phyloP scores from a whole-genome alignment of 768 basidiomycete genomes.

The Phaffia australis region DNA sequence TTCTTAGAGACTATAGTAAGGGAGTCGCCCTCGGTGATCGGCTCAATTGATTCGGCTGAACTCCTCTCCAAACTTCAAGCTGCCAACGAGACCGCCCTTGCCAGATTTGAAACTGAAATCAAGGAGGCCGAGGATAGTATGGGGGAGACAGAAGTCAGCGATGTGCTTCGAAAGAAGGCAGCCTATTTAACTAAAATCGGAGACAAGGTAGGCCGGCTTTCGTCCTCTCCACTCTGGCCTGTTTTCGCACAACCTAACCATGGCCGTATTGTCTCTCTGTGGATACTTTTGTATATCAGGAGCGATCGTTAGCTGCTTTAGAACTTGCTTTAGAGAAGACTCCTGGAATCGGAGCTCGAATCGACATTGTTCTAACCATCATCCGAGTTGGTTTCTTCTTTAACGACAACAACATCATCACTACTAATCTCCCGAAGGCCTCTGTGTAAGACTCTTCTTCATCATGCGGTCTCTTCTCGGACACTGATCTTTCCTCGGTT shows the following conservation, averaged over 20 bases:
- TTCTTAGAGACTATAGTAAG: constrained; percentile 45
- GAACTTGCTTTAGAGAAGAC: constrained; percentile 79
- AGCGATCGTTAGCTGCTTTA: constrained; percentile 67
- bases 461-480: not conserved
- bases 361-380: constrained; percentile 81
- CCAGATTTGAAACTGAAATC: constrained; percentile 62
- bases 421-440: constrained; percentile 60
- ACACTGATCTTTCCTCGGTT: constrained; percentile 4
- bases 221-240: not conserved
- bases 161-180: constrained; percentile 71
- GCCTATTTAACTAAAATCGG: constrained; percentile 80
- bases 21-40: constrained; percentile 22
- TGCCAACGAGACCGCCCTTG: constrained; percentile 60
- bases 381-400: constrained; percentile 87
- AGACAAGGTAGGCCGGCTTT: constrained; percentile 48
- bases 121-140: constrained; percentile 79
- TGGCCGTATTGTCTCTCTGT: not conserved
- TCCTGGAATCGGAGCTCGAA: constrained; percentile 80
- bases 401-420: constrained; percentile 61
- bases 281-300: constrained; percentile 42
- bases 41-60: constrained; percentile 8
- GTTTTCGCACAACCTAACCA: not conserved
- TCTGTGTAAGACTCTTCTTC: constrained; percentile 50
- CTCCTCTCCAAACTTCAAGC: constrained; percentile 54
- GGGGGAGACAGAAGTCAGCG: constrained; percentile 86